Percentiles rank a stretch among this genome's conserved stretches.
These are phyloP conservation scores for Fusarium sororula DNA, from an alignment of 2,329 filamentous ascomycete species.

Conservation along the genomic window DNA sequence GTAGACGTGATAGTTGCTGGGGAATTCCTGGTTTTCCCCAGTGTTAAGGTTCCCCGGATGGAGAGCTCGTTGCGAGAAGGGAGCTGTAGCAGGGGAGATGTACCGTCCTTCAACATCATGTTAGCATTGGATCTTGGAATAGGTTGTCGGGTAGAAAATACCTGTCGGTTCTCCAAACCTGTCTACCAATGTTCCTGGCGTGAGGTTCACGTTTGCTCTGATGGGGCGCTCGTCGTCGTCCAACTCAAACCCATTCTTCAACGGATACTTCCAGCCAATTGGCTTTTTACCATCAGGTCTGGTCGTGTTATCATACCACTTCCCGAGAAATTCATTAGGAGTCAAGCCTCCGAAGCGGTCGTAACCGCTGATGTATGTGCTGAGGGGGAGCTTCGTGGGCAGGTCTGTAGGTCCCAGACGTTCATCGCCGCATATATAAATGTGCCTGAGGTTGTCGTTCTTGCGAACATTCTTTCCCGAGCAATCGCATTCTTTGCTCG, in stretches of 20 bases:
- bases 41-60: conserved; percentile 19
- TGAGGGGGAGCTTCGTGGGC: conserved; percentile 12
- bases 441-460: neutral
- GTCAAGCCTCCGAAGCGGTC: conserved; percentile 23
- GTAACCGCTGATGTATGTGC: conserved; percentile 15
- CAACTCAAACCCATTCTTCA: conserved; percentile 49
- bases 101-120: neutral
- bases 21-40: conserved; percentile 1
- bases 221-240: conserved; percentile 49
- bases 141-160: neutral
- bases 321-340: conserved; percentile 15
- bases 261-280: conserved; percentile 14
- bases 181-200: conserved; percentile 54
- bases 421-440: conserved; percentile 16
- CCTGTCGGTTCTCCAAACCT: conserved; percentile 52
- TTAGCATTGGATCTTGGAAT: neutral
- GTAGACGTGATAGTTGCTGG: conserved; percentile 27
- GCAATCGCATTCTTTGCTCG: conserved; percentile 6
- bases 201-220: conserved; percentile 51
- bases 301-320: conserved; percentile 13
- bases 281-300: neutral
- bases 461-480: neutral
- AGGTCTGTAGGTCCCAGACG: conserved; percentile 14
- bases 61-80: conserved; percentile 21
- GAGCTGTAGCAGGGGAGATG: conserved; percentile 24